Evolutionary conservation across 441 rosid species (phyloP).

Genomic region (Croton setiger): DNA sequence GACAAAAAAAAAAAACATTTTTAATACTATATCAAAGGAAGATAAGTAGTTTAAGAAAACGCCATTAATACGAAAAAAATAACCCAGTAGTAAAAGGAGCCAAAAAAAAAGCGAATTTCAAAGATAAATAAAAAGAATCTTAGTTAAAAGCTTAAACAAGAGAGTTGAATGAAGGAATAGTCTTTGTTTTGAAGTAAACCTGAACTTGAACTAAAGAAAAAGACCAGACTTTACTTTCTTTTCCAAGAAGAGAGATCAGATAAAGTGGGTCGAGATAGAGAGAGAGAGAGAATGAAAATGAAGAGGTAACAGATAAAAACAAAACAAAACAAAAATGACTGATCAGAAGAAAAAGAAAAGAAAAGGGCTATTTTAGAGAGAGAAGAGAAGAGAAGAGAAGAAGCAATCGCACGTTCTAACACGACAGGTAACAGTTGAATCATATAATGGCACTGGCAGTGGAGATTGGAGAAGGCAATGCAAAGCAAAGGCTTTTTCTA

Average conservation of each 20-base stretch:
- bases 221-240: constrained; percentile 44
- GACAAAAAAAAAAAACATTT: too few relatives aligned
- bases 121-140: not conserved
- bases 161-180: not conserved
- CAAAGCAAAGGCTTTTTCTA: too few relatives aligned
- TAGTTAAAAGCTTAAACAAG: constrained; percentile 3
- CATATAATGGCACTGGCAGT: not conserved
- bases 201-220: constrained; percentile 26
- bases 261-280: not conserved
- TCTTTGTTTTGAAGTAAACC: constrained; percentile 12
- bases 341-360: not conserved
- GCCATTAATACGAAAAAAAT: too few relatives aligned
- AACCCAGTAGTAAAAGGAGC: too few relatives aligned
- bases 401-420: constrained; percentile 22
- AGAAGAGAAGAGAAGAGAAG: not conserved
- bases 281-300: constrained; percentile 16
- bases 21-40: too few relatives aligned
- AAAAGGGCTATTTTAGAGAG: not conserved
- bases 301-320: not conserved
- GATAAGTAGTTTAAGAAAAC: too few relatives aligned
- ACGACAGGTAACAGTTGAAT: constrained; percentile 29
- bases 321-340: not conserved
- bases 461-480: too few relatives aligned
- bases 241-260: constrained; percentile 4
- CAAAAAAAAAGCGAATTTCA: not conserved